Base-by-base conservation (phyloP, 2,329 filamentous ascomycete genomes). In the Arthrocladium fulminans region DNA sequence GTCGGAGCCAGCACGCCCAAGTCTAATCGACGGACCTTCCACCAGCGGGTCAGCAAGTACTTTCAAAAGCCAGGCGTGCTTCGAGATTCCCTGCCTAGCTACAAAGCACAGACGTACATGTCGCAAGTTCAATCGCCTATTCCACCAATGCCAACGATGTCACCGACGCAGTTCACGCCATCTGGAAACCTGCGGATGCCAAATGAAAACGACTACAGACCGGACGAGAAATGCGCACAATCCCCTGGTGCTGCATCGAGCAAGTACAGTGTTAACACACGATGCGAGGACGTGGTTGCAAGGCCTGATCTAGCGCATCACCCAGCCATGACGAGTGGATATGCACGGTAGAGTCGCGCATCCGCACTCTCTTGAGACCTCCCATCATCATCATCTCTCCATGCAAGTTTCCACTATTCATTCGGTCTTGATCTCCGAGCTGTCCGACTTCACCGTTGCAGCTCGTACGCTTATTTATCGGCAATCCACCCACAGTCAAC, bases 251-350 rank as follows among this genome's bases (percentile, higher is more conserved):
- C 24, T 8, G 47, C 56, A 22, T 55, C 53, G 24, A 54, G 51
- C 7, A 58, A 57, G 49, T 58, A 58, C 51, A 55, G 52, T 47
- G 30, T 38, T 29, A 34, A 49, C 27, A 45, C 39, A 12, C n/a
- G 40, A 25, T 29, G 39, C 23, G 38, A 42, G 25, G 23, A 43
- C 22, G 4, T 19, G n/a, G 45, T 80, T 34, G 66, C 73, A 41
- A 67, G 72, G 55, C 79, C 79, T 2, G 71, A 80, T 56, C 63
- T 76, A 47, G 74, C 77, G 2, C 70, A 79, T 57, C 78, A 81
- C 59, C 69, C 78, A 5, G 69, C 69, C 15, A 62, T 69, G 62
- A 55, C 52, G 20, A 35, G 47, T 19, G 55, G 55, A 4, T 51
- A 56, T 32, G 51, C 51, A 50, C 42, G 54, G 35, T 57, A 51